These are phyloP conservation scores for Ogataea trehaloabstinens DNA, from an alignment of 805 yeast species.

Conservation along the genomic window DNA sequence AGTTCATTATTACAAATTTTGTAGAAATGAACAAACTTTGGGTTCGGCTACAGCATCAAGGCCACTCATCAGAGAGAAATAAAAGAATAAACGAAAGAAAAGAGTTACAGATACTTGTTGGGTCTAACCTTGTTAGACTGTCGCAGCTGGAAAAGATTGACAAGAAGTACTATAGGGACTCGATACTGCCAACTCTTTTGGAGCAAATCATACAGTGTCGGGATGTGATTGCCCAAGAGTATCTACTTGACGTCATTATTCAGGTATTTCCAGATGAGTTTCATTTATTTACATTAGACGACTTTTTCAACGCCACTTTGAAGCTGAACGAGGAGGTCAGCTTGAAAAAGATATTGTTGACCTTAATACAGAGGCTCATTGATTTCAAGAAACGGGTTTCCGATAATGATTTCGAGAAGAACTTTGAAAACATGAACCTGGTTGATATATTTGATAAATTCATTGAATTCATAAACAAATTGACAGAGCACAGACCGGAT, in stretches of 20 bases:
- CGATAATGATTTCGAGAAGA: slow-evolving; percentile 20
- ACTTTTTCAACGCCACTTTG: slow-evolving; percentile 62
- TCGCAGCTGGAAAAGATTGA: slow-evolving; percentile 82
- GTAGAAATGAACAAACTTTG: slow-evolving; percentile 97
- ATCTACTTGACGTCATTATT: slow-evolving; percentile 83
- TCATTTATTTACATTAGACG: slow-evolving; percentile 72
- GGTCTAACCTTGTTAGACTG: slow-evolving; percentile 85
- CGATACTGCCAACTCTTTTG: slow-evolving; percentile 73
- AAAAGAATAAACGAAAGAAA: slow-evolving; percentile 76
- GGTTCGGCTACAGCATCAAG: slow-evolving; percentile 96
- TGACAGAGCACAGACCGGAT: slow-evolving; percentile 59
- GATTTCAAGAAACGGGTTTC: slow-evolving; percentile 46
- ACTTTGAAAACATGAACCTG: slow-evolving; percentile 15
- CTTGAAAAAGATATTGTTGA: slow-evolving; percentile 60
- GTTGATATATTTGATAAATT: slow-evolving; percentile 55
- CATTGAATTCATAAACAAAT: slow-evolving; percentile 59
- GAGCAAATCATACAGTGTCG: slow-evolving; percentile 92
- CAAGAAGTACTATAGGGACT: slow-evolving; percentile 41
- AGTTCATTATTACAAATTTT: slow-evolving; percentile 80
- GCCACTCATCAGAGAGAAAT: slow-evolving; percentile 78
- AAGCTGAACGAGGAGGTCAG: slow-evolving; percentile 70
- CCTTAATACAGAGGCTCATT: slow-evolving; percentile 71
- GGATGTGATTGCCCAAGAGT: slow-evolving; percentile 90
- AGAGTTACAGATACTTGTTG: slow-evolving; percentile 88
- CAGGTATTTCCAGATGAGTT: slow-evolving; percentile 95